A percentile compares a stretch with the other conserved stretches of the same genome.
These are phyloP conservation scores for Pisolithus thermaeus DNA, from an alignment of 1,284 basidiomycete species.

Conservation along the genomic window DNA sequence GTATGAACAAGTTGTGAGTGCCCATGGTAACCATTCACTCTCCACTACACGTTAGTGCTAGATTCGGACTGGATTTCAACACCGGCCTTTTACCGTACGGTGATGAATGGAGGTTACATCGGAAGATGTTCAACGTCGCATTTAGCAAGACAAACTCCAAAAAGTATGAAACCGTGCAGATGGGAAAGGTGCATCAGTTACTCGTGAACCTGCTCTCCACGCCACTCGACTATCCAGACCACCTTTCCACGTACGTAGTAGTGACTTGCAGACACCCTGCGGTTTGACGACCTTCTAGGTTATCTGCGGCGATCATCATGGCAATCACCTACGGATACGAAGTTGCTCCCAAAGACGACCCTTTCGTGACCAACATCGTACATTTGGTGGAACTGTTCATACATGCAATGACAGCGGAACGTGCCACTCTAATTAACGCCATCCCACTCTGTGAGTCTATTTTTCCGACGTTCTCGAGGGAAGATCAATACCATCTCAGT, in stretches of 20 bases:
- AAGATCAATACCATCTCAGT: constrained; percentile 9
- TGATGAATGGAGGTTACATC: constrained; percentile 24
- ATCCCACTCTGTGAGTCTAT: constrained; percentile 20
- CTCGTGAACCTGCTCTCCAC: constrained; percentile 16
- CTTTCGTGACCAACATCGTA: constrained; percentile 12
- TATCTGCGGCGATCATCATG: constrained; percentile 19
- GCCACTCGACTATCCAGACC: constrained; percentile 20
- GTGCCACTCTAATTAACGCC: constrained; percentile 11
- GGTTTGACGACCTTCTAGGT: constrained; percentile 8
- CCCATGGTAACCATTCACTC: too few species aligned
- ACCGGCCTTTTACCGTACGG: constrained; percentile 29
- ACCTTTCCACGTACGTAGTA: constrained; percentile 18
- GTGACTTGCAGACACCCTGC: background rate
- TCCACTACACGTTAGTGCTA: background rate
- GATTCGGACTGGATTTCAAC: constrained; percentile 28
- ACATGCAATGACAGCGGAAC: constrained; percentile 18
- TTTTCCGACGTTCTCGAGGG: constrained; percentile 10
- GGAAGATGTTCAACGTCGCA: constrained; percentile 26
- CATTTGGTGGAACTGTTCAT: background rate
- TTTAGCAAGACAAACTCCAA: constrained; percentile 17
- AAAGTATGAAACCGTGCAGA: constrained; percentile 17
- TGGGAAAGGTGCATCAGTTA: constrained; percentile 18
- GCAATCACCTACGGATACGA: constrained; percentile 19
- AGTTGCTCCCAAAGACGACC: constrained; percentile 12
- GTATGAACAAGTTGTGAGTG: constrained; percentile 20